Conservation (phyloP, 257 asterid species). For the Solanum gandarillasii region DNA sequence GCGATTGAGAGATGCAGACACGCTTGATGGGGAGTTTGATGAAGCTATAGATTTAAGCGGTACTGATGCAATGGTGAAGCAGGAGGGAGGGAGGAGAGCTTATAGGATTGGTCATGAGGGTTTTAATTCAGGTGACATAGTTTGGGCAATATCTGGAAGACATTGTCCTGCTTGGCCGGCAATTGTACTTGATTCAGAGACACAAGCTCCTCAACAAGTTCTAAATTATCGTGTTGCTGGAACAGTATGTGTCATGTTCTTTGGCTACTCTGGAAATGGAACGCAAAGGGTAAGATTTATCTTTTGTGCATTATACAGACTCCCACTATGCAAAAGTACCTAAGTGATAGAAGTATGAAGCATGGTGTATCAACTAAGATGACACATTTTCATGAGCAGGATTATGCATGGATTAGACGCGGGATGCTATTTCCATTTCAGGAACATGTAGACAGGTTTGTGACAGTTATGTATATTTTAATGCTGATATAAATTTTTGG, state of each 20-base stretch:
- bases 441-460: conserved; percentile 83
- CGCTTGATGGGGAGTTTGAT: conserved; percentile 36
- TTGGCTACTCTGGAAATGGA: conserved; percentile 95
- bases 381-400: conserved; percentile 47
- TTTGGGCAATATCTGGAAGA: conserved; percentile 90
- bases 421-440: conserved; percentile 90
- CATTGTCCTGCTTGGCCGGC: conserved; percentile 96
- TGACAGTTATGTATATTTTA: conserved; percentile 10
- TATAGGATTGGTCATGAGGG: conserved; percentile 29
- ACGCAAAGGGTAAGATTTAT: conserved; percentile 72
- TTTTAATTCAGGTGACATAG: conserved; percentile 66
- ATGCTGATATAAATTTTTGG: background rate
- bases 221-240: conserved; percentile 48
- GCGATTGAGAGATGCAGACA: conserved; percentile 24
- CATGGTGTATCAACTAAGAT: conserved; percentile 13
- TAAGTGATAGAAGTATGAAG: background rate
- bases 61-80: conserved; percentile 21
- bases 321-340: background rate
- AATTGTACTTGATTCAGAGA: conserved; percentile 70
- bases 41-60: conserved; percentile 38
- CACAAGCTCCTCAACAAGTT: conserved; percentile 81
- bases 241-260: conserved; percentile 90
- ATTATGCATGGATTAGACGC: conserved; percentile 81
- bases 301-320: background rate
- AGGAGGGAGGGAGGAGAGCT: conserved; percentile 10